Base-by-base conservation (phyloP, 805 yeast species). In the Ogataea haglerorum region DNA sequence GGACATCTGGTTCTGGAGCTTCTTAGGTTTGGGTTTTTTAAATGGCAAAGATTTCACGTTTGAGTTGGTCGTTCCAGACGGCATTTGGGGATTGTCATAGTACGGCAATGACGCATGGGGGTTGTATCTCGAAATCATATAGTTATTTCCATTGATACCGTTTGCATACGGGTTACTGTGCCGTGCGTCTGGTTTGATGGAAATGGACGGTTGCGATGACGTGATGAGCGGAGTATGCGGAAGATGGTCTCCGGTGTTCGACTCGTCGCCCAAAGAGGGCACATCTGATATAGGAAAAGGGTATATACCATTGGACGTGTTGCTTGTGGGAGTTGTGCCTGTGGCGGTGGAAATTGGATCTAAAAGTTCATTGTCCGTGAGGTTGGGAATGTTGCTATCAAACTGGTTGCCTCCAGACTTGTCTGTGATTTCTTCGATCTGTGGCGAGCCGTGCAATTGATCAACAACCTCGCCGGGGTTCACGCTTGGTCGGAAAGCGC, bases 11-110 rank as follows among this genome's bases (percentile, higher is more conserved):
- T 36, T 50, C 22, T 51, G 39, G 4, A 52, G 23, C 38, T 53
- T 52, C 40, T 50, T 51, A 9, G 52, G 43, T 23, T 57, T 58
- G 10, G 60, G 56, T 29, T 53, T 58, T 36, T 54, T 58, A 37
- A 56, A 54, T 2, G 42, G 45, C 8, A 45, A 6, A 3, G 44
- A 15, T 33, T 45, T 43, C 17, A 30, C 30, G 25, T 38, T 36
- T 22, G 31, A 3, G 10, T 36, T 21, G 10, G 14, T 29, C 13
- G 32, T 25, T 14, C 19, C 34, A n/a, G 39, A 26, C 16, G 27
- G 18, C 8, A 30, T 24, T 23, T 43, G 42, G 15, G 48, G 38
- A 22, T 31, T 36, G 3, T 47, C 51, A 34, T 51, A 46, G 26
- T 40, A 42, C 10, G 49, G 47, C 24, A 43, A 32, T 12, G 40